These are phyloP conservation scores for Pseudoneurospora amorphoporcata DNA, from an alignment of 495 filamentous ascomycete species.

Conservation along the genomic window DNA sequence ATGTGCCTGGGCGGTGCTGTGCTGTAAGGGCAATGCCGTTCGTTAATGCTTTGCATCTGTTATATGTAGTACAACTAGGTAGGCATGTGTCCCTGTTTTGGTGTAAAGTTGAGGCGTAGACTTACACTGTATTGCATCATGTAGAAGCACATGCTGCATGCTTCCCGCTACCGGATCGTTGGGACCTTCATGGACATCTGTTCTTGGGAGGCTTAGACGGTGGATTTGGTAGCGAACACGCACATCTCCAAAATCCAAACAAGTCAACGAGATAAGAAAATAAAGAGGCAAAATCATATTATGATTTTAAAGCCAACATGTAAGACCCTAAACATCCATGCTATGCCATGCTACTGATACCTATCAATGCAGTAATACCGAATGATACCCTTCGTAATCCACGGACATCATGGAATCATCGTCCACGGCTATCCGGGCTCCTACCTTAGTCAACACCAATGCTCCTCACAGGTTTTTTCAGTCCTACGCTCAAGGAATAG, in stretches of 20 bases:
- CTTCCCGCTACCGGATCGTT: neutral
- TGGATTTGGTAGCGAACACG: neutral
- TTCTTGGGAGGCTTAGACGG: too few species aligned
- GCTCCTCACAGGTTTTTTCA: too few species aligned
- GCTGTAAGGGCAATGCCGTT: neutral
- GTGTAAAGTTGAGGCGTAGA: too few species aligned
- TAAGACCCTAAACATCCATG: neutral
- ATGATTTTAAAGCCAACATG: too few species aligned
- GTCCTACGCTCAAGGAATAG: too few species aligned
- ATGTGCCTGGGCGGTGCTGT: neutral
- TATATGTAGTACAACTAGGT: too few species aligned
- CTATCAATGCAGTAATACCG: neutral
- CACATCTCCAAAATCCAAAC: neutral
- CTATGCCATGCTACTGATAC: neutral
- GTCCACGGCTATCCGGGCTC: neutral
- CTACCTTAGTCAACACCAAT: neutral
- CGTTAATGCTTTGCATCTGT: too few species aligned
- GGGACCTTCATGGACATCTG: neutral
- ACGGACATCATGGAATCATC: neutral
- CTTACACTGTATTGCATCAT: neutral
- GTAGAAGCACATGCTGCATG: neutral
- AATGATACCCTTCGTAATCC: neutral
- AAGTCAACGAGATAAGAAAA: too few species aligned
- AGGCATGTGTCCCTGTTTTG: too few species aligned
- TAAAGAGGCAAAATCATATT: too few species aligned